phyloP scores from a whole-genome alignment of 1,139 yeast genomes.

The Zygosaccharomyces pseudobailii region DNA sequence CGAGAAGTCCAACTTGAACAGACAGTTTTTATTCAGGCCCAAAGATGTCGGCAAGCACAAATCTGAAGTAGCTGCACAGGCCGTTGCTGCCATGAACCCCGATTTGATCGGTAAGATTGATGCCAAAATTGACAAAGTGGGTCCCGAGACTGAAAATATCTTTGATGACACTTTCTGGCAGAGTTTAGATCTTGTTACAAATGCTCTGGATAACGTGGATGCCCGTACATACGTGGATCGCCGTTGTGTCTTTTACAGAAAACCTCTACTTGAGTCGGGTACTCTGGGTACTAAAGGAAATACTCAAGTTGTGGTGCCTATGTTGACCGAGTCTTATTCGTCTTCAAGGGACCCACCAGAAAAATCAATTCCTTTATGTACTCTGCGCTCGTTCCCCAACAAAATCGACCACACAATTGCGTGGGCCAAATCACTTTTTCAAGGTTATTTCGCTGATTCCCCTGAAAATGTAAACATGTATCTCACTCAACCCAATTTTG shows the following conservation, averaged over 20 bases:
- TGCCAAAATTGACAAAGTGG: conserved; percentile 80
- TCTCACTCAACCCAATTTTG: conserved; percentile 86
- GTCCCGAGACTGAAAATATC: conserved; percentile 83
- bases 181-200: conserved; percentile 78
- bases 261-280: conserved; percentile 92
- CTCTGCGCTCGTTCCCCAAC: conserved; percentile 94
- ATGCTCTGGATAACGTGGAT: conserved; percentile 94
- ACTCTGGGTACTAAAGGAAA: conserved; percentile 98
- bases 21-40: conserved; percentile 93
- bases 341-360: conserved; percentile 99
- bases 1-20: conserved; percentile 90
- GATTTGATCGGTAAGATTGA: conserved; percentile 73
- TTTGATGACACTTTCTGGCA: conserved; percentile 89
- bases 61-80: conserved; percentile 84
- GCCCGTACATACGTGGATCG: conserved; percentile 97
- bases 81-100: conserved; percentile 82
- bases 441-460: conserved; percentile 85
- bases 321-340: conserved; percentile 88
- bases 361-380: conserved; percentile 93
- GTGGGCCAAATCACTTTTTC: conserved; percentile 95
- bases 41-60: conserved; percentile 90
- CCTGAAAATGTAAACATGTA: conserved; percentile 92
- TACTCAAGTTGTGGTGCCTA: conserved; percentile 92
- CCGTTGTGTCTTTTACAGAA: conserved; percentile 88
- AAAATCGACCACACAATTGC: conserved; percentile 98